Conservation (phyloP, 1,139 yeast genomes). For the Sugiyamaella grinbergsii region DNA sequence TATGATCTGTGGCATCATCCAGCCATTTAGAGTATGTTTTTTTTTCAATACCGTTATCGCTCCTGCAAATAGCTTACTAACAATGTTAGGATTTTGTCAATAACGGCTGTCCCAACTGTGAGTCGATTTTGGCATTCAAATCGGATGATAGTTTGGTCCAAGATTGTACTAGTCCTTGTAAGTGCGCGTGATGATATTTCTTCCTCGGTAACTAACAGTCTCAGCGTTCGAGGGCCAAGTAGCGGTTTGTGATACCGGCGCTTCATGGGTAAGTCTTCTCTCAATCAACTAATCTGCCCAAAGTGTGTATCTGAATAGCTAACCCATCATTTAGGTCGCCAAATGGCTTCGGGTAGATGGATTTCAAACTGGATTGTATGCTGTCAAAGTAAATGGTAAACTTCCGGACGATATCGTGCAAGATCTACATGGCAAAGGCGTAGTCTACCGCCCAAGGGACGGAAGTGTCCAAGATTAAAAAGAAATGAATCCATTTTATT, state of each 20-base stretch:
- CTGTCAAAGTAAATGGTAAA: slow-evolving; percentile 90
- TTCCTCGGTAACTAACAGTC: background rate
- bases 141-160: slow-evolving; percentile 83
- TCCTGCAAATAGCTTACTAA: slow-evolving; percentile 13
- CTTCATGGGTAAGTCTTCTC: slow-evolving; percentile 68
- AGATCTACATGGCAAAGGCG: slow-evolving; percentile 69
- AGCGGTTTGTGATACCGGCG: slow-evolving; percentile 82
- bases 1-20: slow-evolving; percentile 94
- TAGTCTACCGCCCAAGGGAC: slow-evolving; percentile 91
- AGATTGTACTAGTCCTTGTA: slow-evolving; percentile 89
- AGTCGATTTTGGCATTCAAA: slow-evolving; percentile 73
- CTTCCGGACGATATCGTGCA: slow-evolving; percentile 83
- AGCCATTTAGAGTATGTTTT: slow-evolving; percentile 57
- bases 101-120: slow-evolving; percentile 98
- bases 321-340: slow-evolving; percentile 49
- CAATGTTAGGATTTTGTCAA: slow-evolving; percentile 59
- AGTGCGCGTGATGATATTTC: no score
- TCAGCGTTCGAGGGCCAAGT: slow-evolving; percentile 87
- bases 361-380: slow-evolving; percentile 84
- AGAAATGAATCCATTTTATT: background rate
- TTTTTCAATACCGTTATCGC: background rate
- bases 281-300: background rate
- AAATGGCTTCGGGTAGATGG: slow-evolving; percentile 93
- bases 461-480: slow-evolving; percentile 82
- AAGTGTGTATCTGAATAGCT: background rate